phyloP scores from a whole-genome alignment of 1,139 yeast genomes.

The Hemisphaericaspora xylanilytica region DNA sequence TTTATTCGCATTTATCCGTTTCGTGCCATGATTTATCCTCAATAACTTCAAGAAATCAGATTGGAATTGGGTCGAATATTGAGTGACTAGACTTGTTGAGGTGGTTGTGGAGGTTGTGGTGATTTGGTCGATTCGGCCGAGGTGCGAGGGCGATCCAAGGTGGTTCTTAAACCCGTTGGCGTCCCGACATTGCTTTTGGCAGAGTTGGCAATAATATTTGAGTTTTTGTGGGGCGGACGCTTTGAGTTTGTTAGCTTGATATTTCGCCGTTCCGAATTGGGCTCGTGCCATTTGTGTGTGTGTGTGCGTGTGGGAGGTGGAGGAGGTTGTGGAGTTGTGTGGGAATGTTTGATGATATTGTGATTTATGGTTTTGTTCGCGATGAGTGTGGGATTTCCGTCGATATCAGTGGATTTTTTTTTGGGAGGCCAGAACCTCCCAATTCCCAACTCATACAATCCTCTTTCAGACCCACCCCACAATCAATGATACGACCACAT shows the following conservation, averaged over 20 bases:
- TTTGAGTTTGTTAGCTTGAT: constrained; percentile 73
- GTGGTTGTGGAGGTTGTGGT: constrained; percentile 36
- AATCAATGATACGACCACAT: too few relatives aligned
- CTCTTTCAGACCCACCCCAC: not conserved
- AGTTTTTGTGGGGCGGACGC: constrained; percentile 83
- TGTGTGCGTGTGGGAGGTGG: not conserved
- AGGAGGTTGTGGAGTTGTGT: not conserved
- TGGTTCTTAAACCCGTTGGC: constrained; percentile 94
- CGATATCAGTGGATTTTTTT: too few relatives aligned
- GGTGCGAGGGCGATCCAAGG: constrained; percentile 72
- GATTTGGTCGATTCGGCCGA: constrained; percentile 47
- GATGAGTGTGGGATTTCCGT: too few relatives aligned
- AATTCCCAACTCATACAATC: not conserved
- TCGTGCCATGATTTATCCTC: constrained; percentile 75
- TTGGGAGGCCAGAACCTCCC: not conserved
- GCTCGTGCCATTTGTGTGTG: constrained; percentile 36
- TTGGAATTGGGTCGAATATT: constrained; percentile 61
- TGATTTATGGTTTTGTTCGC: too few relatives aligned
- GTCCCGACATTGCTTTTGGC: constrained; percentile 91
- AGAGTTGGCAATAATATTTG: constrained; percentile 85
- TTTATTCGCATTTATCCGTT: constrained; percentile 72
- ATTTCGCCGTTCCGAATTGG: constrained; percentile 81
- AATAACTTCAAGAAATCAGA: constrained; percentile 64
- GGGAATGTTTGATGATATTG: not conserved
- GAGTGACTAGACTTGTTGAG: too few relatives aligned